phyloP scores from a whole-genome alignment of 129 eudicot species.

The Flaveria sonorensis region DNA sequence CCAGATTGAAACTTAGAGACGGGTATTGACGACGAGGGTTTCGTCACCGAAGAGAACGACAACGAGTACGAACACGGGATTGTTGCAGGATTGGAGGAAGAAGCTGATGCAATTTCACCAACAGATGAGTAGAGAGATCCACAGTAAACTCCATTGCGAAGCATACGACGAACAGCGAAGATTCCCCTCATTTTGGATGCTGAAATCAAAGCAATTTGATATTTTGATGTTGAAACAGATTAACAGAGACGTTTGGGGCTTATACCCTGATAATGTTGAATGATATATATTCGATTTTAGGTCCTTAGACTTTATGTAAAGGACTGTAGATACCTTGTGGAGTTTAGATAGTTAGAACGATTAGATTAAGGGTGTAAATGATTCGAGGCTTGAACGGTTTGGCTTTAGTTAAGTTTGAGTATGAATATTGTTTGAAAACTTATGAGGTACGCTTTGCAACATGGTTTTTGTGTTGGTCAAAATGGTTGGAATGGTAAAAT shows the following conservation, averaged over 20 bases:
- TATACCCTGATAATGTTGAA: neutral
- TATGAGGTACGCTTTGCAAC: too few relatives aligned
- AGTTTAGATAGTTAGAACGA: too few relatives aligned
- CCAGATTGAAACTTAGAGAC: conserved; percentile 31
- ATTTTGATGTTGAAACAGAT: neutral
- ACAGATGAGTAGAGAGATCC: conserved; percentile 36
- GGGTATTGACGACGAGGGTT: conserved; percentile 33
- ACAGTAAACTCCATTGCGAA: conserved; percentile 41
- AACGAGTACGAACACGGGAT: conserved; percentile 27
- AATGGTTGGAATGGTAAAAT: too few relatives aligned
- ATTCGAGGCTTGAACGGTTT: too few relatives aligned
- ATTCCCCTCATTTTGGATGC: conserved; percentile 33
- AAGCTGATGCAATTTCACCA: conserved; percentile 31
- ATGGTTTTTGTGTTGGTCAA: too few relatives aligned
- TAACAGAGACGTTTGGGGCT: neutral
- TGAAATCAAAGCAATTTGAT: neutral
- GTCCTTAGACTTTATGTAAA: neutral
- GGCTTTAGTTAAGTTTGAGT: too few relatives aligned
- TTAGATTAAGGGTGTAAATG: too few relatives aligned
- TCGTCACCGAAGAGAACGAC: conserved; percentile 33
- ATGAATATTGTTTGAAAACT: too few relatives aligned
- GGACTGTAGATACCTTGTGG: too few relatives aligned
- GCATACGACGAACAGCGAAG: conserved; percentile 39
- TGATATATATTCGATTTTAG: neutral
- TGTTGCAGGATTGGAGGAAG: conserved; percentile 38